Percentiles rank a stretch among this genome's conserved stretches.
Conservation (phyloP, 257 asterid species). For the Striga asiatica region DNA sequence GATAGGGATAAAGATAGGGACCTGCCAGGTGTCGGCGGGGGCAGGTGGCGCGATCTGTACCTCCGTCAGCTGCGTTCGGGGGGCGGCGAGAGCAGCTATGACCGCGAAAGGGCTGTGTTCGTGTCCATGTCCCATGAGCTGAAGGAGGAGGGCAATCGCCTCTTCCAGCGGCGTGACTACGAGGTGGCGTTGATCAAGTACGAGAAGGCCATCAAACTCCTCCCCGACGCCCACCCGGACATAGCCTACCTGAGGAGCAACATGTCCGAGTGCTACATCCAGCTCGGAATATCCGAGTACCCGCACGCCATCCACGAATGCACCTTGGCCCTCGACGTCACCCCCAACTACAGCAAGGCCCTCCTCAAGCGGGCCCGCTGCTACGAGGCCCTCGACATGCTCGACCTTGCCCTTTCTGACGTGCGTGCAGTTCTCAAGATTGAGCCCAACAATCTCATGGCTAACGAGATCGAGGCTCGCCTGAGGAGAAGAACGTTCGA, state of each 20-base stretch:
- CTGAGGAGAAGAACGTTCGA: constrained; percentile 37
- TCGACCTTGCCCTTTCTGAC: constrained; percentile 66
- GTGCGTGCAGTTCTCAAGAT: constrained; percentile 40
- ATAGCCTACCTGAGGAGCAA: constrained; percentile 65
- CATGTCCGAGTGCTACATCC: constrained; percentile 83
- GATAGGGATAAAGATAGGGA: constrained; percentile 24
- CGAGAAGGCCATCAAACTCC: constrained; percentile 69
- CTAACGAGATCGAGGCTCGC: constrained; percentile 55
- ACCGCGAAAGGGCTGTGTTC: constrained; percentile 57
- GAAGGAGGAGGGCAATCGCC: constrained; percentile 66
- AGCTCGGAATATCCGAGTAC: constrained; percentile 58
- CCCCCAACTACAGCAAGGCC: constrained; percentile 71
- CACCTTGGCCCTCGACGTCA: constrained; percentile 75
- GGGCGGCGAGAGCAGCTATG: constrained; percentile 33
- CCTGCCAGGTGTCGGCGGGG: constrained; percentile 17
- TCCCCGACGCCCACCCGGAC: constrained; percentile 64
- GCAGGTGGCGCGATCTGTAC: constrained; percentile 35
- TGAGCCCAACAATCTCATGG: constrained; percentile 80
- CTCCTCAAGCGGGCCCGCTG: constrained; percentile 82
- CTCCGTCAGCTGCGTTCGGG: constrained; percentile 34
- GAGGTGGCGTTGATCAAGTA: constrained; percentile 67
- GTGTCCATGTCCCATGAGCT: constrained; percentile 56
- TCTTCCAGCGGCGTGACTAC: constrained; percentile 63
- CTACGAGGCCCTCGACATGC: constrained; percentile 62
- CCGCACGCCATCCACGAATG: constrained; percentile 80